These are phyloP conservation scores for Amanita molliuscula DNA, from an alignment of 768 basidiomycete genomes.

Conservation along the genomic window DNA sequence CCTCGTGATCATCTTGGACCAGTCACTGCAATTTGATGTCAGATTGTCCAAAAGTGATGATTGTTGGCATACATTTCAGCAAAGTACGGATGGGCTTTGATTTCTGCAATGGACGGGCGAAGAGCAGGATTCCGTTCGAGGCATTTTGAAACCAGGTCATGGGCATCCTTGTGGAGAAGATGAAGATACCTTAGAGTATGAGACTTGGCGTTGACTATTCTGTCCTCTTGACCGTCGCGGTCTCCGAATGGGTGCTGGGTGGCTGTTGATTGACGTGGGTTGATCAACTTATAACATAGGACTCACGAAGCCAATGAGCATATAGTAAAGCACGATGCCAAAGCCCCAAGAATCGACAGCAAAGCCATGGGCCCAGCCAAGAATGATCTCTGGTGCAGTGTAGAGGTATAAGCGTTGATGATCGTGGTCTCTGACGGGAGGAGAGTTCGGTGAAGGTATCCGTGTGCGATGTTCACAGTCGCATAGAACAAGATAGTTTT, in stretches of 20 bases:
- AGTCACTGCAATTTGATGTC: slow-evolving; percentile 21
- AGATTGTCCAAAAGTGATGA: slow-evolving; percentile 7
- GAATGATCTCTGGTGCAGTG: slow-evolving; percentile 41
- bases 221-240: slow-evolving; percentile 11
- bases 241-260: slow-evolving; percentile 31
- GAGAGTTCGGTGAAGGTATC: slow-evolving; percentile 16
- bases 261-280: background rate
- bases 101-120: slow-evolving; percentile 27
- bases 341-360: slow-evolving; percentile 54
- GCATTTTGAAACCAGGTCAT: slow-evolving; percentile 26
- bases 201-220: slow-evolving; percentile 10
- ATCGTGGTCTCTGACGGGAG: background rate
- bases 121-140: slow-evolving; percentile 44
- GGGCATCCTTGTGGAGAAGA: slow-evolving; percentile 2
- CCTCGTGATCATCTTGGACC: slow-evolving; percentile 25
- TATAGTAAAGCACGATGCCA: slow-evolving; percentile 39
- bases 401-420: slow-evolving; percentile 17
- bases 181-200: slow-evolving; percentile 13
- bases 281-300: background rate
- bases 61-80: slow-evolving; percentile 28
- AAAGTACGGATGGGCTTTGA: slow-evolving; percentile 43
- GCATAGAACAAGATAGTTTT: slow-evolving; percentile 37
- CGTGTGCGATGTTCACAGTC: slow-evolving; percentile 21
- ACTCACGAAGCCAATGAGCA: slow-evolving; percentile 36
- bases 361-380: slow-evolving; percentile 44